A percentile compares a stretch with the other conserved stretches of the same genome.
phyloP scores from a whole-genome alignment of 345 rosid species.

The Citropsis articulata region DNA sequence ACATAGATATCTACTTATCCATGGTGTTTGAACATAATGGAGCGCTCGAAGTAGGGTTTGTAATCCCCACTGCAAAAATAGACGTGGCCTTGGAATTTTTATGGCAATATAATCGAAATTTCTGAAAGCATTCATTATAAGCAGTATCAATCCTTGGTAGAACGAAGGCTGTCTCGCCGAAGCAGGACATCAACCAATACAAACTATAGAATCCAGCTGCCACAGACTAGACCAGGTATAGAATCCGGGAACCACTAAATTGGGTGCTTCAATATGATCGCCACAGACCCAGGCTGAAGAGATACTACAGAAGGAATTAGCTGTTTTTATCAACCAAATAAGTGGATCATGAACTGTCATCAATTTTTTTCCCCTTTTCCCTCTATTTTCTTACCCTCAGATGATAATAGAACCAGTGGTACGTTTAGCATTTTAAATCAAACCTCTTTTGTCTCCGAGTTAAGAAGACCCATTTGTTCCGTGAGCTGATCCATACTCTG shows the following conservation, averaged over 20 bases:
- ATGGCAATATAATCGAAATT: neutral
- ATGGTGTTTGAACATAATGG: no score
- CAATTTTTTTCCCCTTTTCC: neutral
- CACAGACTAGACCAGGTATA: neutral
- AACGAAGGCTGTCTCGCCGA: neutral
- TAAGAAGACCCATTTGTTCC: slow-evolving; percentile 79
- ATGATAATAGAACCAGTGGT: slow-evolving; percentile 1
- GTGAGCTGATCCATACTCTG: slow-evolving; percentile 70
- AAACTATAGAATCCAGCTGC: neutral
- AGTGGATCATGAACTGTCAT: neutral
- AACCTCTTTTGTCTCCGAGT: slow-evolving; percentile 44
- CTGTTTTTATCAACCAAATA: slow-evolving; percentile 17
- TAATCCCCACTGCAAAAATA: no score
- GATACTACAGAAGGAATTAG: slow-evolving; percentile 9
- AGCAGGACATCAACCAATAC: neutral
- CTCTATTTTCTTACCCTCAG: slow-evolving; percentile 3
- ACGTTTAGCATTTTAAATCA: slow-evolving; percentile 20
- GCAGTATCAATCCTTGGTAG: neutral
- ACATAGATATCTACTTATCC: no score
- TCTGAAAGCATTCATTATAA: neutral
- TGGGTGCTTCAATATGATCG: slow-evolving; percentile 13
- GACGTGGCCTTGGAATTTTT: no score
- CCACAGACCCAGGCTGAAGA: slow-evolving; percentile 11
- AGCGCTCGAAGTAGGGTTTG: no score
- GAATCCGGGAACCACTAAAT: neutral